phyloP scores from a whole-genome alignment of 2,329 filamentous ascomycete genomes.

The Stagonosporopsis tanaceti region DNA sequence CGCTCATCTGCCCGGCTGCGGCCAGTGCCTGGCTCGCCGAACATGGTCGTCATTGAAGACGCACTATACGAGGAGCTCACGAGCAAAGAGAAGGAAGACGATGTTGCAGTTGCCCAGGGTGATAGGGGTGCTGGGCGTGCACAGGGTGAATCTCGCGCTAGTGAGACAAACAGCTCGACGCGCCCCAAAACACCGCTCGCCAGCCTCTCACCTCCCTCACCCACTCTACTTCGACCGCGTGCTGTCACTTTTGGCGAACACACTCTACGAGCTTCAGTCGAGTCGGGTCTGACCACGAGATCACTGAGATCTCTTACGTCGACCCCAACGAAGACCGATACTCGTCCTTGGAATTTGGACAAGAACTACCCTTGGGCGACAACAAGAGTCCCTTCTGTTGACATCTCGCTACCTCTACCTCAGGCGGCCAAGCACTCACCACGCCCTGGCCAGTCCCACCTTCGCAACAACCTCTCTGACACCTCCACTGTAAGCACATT shows the following conservation, averaged over 20 bases:
- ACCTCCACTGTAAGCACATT: conserved; percentile 35
- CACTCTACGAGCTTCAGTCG: conserved; percentile 25
- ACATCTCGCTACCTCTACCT: conserved; percentile 52
- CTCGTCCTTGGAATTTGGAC: conserved; percentile 58
- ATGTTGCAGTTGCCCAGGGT: conserved; percentile 10
- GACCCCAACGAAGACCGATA: conserved; percentile 43
- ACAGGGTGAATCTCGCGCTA: conserved; percentile 24
- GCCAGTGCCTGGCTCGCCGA: conserved; percentile 42
- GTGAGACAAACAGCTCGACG: conserved; percentile 21
- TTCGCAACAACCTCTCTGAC: conserved; percentile 41
- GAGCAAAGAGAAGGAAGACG: conserved; percentile 27
- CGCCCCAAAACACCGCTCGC: conserved; percentile 27
- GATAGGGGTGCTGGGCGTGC: conserved; percentile 15
- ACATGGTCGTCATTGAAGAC: conserved; percentile 46
- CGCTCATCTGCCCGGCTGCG: conserved; percentile 47
- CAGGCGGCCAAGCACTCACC: conserved; percentile 37
- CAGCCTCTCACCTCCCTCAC: conserved; percentile 39
- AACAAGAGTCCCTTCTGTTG: conserved; percentile 45
- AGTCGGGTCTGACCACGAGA: conserved; percentile 34
- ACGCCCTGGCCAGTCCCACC: conserved; percentile 41
- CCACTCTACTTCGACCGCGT: conserved; percentile 33
- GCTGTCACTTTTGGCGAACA: conserved; percentile 32
- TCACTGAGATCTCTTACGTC: conserved; percentile 38
- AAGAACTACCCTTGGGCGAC: conserved; percentile 58
- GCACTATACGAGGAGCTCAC: conserved; percentile 45